Evolutionary conservation across 73 alveolate genomes (phyloP).

Genomic region (Paramecium primaurelia): DNA sequence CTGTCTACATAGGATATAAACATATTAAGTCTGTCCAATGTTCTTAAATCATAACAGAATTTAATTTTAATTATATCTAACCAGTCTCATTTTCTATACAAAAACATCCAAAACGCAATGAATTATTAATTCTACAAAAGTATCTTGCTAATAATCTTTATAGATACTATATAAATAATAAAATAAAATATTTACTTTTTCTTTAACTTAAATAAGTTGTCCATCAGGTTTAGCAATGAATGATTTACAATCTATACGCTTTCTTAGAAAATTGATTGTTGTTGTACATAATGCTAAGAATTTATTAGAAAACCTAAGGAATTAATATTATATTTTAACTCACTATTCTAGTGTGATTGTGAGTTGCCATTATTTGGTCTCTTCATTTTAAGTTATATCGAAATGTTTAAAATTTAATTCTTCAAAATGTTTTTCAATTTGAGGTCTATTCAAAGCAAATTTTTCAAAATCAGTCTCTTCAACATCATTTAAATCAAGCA

Average conservation of each 20-base stretch:
- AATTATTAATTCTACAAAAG: background rate
- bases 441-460: background rate
- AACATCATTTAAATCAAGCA: background rate
- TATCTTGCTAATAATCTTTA: background rate
- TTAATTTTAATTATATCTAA: background rate
- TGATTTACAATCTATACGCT: background rate
- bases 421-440: background rate
- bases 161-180: background rate
- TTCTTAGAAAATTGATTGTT: background rate
- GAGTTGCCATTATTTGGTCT: background rate
- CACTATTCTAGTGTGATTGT: background rate
- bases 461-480: background rate
- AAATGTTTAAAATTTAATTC: background rate
- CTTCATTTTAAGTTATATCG: background rate
- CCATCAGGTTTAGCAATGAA: conserved; percentile 5
- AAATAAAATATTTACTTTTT: background rate
- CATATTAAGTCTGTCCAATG: background rate
- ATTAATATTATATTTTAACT: background rate
- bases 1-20: background rate
- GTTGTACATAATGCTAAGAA: conserved; percentile 13
- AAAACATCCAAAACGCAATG: background rate
- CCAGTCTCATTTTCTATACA: conserved; percentile 1
- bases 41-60: background rate
- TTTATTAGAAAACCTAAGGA: background rate
- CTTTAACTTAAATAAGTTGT: background rate